phyloP scores from a whole-genome alignment of 2,329 filamentous ascomycete genomes.

The Colletotrichum eremochloae region DNA sequence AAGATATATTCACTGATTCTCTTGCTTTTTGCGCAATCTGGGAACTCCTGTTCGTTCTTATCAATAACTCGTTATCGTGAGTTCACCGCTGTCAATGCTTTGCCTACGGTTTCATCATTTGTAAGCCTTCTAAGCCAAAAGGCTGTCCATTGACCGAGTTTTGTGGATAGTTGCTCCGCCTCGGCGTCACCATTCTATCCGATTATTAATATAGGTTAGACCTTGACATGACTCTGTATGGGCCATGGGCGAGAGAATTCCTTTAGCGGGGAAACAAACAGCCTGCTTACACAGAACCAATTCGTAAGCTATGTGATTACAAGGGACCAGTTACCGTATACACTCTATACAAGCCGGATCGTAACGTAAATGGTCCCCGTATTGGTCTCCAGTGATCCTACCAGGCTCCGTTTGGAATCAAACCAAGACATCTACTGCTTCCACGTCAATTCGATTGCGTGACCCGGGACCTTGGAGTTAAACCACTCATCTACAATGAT shows the following conservation, averaged over 20 bases:
- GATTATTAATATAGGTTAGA: no score
- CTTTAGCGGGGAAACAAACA: neutral
- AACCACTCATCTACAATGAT: conserved; percentile 19
- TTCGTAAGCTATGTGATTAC: neutral
- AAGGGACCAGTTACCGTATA: neutral
- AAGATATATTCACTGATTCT: neutral
- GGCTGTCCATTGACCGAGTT: neutral
- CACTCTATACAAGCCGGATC: neutral
- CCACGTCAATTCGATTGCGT: conserved; percentile 12
- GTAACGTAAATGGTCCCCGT: neutral
- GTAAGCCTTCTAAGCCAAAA: neutral
- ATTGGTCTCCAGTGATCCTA: neutral
- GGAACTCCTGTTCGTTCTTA: no score
- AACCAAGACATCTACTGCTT: neutral
- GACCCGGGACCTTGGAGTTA: conserved; percentile 11
- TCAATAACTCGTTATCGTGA: neutral
- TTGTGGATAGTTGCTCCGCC: neutral
- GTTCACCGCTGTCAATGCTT: neutral
- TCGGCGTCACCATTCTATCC: neutral
- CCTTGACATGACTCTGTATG: neutral
- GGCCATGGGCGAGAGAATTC: no score
- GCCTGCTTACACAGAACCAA: neutral
- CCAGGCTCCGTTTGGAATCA: neutral
- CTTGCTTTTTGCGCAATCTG: no score
- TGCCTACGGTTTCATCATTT: neutral